Evolutionary conservation across 305 asterid species (phyloP), one percentile per base, ranked within the genome.

Genomic region (Ajuga reptans): DNA sequence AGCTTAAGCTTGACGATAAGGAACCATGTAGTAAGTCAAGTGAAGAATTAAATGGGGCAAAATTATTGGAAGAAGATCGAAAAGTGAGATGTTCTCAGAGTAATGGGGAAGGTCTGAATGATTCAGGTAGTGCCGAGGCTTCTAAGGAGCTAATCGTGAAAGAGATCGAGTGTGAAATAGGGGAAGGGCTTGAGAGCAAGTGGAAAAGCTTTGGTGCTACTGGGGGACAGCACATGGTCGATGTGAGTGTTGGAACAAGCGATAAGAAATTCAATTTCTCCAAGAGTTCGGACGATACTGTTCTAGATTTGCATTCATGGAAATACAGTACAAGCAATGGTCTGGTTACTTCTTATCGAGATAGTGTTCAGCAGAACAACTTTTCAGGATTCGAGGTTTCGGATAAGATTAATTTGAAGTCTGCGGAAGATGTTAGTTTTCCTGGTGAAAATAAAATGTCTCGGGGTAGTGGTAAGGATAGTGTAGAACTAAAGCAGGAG

Each of bases 81-180:
- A 75, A 73, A 36, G 68, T 21, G 9, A 72, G 68, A 43, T 58
- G 43, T 75, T 75, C 73, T 7, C 66, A 68, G 67, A 71, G 59
- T 34, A 74, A 67, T 71, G 86, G 69, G 45, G 85, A 76, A 61
- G 72, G 69, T 74, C 55, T 63, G 17, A 77, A 82, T 76, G 87
- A 77, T 65, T 67, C 79, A 49, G 76, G 81, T 68, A 71, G 72
- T 64, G 69, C 73, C 8, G 89, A 82, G 49, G 75, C 72, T 50
- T 86, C 85, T 0, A 85, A 86, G 83, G 98, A 92, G 88, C 84
- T 88, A 58, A 86, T 92, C 72, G 84, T 90, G 75, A 92, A 90
- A 77, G 97, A 89, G 81, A 89, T 92, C 15, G 95, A 89, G 81
- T 86, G 85, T 66, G 89, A 91, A 49, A 59, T 80, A n/a, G 88